Percentiles rank a stretch among this genome's conserved stretches.
Conservation (phyloP, 176 grass and related monocot genomes). For the Saccharum spontaneum region DNA sequence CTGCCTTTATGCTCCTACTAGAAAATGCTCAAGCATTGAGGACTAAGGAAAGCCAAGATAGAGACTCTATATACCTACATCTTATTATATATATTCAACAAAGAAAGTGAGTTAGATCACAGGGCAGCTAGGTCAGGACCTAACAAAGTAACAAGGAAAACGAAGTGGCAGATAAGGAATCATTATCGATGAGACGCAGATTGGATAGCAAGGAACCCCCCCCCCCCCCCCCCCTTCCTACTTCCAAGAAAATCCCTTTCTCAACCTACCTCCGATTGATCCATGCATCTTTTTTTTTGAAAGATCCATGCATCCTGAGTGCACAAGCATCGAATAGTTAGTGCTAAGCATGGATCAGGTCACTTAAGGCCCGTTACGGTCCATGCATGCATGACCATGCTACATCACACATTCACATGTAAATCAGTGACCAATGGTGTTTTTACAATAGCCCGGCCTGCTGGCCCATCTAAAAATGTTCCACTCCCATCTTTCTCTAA, state of each 20-base stretch:
- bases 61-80: background rate
- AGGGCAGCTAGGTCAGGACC: slow-evolving; percentile 22
- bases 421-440: no score
- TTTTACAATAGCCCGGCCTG: no score
- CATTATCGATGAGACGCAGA: background rate
- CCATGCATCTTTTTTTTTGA: no score
- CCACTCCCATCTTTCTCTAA: no score
- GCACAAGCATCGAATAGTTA: background rate
- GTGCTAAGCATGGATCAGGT: background rate
- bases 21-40: slow-evolving; percentile 22
- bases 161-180: slow-evolving; percentile 6
- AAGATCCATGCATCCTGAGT: background rate
- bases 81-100: background rate
- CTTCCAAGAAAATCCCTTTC: background rate
- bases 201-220: slow-evolving; percentile 26
- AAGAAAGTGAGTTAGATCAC: background rate
- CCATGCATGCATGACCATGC: background rate
- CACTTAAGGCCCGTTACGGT: background rate
- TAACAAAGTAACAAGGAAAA: slow-evolving; percentile 30
- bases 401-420: no score
- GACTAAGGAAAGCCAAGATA: background rate
- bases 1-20: slow-evolving; percentile 13
- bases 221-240: background rate
- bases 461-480: no score
- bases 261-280: slow-evolving; percentile 24